These are phyloP conservation scores for Thalassiosira livingstoniorum DNA, from an alignment of 352 stramenopile species.

Conservation along the genomic window DNA sequence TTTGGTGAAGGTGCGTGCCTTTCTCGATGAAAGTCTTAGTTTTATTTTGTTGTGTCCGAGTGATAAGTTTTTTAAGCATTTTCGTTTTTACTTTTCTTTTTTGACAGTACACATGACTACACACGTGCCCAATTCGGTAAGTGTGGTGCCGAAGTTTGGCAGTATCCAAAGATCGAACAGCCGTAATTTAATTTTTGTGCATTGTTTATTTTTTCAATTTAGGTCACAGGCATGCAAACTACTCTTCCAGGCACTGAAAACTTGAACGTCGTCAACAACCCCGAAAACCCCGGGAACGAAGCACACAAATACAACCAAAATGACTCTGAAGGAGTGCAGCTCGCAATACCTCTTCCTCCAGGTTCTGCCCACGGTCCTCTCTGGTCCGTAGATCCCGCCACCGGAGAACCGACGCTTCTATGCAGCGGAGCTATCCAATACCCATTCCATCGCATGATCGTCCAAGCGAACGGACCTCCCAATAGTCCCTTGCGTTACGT, in stretches of 20 bases:
- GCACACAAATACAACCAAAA: not conserved
- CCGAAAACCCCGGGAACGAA: not conserved
- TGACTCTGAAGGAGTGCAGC: not conserved
- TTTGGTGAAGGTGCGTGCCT: conserved; percentile 5
- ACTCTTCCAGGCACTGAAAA: conserved; percentile 4
- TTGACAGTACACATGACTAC: not conserved
- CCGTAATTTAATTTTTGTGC: no score
- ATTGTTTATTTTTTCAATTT: no score
- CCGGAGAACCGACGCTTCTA: not conserved
- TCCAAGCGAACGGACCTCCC: not conserved
- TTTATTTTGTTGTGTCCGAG: not conserved
- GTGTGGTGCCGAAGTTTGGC: no score
- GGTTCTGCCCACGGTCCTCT: not conserved
- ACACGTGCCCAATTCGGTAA: not conserved
- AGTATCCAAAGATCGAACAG: no score
- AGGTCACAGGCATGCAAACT: conserved; percentile 7
- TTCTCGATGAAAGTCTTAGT: not conserved
- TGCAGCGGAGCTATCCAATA: not conserved
- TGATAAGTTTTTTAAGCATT: not conserved
- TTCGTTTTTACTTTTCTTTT: not conserved
- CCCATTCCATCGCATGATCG: not conserved
- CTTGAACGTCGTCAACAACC: not conserved
- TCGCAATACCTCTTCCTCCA: not conserved
- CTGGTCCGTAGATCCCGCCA: not conserved
- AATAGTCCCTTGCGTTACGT: conserved; percentile 4